phyloP scores from a whole-genome alignment of 306 rosid species.

The Lablab purpureus region DNA sequence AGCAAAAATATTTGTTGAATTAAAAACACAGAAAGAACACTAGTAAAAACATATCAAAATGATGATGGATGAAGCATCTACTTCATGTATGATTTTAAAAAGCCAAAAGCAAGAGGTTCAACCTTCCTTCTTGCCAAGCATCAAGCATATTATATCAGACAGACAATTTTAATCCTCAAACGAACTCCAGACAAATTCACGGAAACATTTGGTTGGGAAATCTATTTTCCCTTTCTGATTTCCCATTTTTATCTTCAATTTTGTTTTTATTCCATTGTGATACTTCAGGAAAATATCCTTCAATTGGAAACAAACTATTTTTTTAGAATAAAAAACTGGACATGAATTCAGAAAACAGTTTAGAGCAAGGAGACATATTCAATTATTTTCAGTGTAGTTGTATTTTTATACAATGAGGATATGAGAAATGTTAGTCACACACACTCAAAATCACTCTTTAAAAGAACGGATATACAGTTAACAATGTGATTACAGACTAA shows the following conservation, averaged over 20 bases:
- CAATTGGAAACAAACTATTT: background rate
- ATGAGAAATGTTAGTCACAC: background rate
- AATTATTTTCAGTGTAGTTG: no score
- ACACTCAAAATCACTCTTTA: background rate
- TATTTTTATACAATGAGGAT: background rate
- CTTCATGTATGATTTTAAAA: constrained; percentile 21
- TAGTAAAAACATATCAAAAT: constrained; percentile 13
- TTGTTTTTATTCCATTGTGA: constrained; percentile 8
- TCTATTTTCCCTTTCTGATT: background rate
- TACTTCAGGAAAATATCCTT: background rate
- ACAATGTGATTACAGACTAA: background rate
- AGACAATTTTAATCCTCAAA: constrained; percentile 13
- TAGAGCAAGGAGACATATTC: no score
- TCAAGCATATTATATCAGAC: background rate
- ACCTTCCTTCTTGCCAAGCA: constrained; percentile 27
- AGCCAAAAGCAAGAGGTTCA: constrained; percentile 31
- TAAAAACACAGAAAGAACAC: constrained; percentile 19
- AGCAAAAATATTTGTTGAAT: constrained; percentile 42
- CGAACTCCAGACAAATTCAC: constrained; percentile 13
- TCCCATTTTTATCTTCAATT: background rate
- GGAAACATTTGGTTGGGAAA: constrained; percentile 27
- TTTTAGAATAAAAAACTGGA: background rate
- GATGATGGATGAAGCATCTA: constrained; percentile 32
- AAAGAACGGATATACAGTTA: background rate
- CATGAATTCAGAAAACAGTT: background rate